Conservation (phyloP, 2,329 filamentous ascomycete species). For the Karstenula rhodostoma region DNA sequence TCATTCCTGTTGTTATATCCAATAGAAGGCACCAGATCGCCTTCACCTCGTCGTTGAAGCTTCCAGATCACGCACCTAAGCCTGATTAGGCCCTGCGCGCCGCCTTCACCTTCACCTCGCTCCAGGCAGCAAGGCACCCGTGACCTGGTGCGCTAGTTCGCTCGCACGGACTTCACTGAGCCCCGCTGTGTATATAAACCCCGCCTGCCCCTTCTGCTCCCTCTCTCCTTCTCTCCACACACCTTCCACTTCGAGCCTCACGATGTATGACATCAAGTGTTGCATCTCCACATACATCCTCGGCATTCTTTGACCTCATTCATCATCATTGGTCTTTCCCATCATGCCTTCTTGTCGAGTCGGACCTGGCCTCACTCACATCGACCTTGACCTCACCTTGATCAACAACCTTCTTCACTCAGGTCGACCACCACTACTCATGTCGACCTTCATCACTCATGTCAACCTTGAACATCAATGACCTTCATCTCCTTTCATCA, state of each 20-base stretch:
- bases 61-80: conserved; percentile 6
- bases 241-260: conserved; percentile 17
- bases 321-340: conserved; percentile 5
- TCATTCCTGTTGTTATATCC: neutral
- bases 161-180: too few relatives aligned
- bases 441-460: conserved; percentile 1
- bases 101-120: neutral
- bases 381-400: conserved; percentile 4
- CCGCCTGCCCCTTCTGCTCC: conserved; percentile 1
- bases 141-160: neutral
- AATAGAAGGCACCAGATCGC: neutral
- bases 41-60: neutral
- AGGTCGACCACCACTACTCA: neutral
- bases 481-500: neutral
- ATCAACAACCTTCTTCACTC: conserved; percentile 4
- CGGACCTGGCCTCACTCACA: conserved; percentile 5
- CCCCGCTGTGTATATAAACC: conserved; percentile 3
- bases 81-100: neutral
- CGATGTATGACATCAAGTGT: conserved; percentile 23
- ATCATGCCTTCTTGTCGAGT: conserved; percentile 12
- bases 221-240: conserved; percentile 8
- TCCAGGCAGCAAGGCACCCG: neutral
- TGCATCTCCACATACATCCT: neutral
- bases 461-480: neutral
- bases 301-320: conserved; percentile 3